These are phyloP conservation scores for Otatea glauca DNA, from an alignment of 176 grass and related monocot genomes.

Conservation along the genomic window DNA sequence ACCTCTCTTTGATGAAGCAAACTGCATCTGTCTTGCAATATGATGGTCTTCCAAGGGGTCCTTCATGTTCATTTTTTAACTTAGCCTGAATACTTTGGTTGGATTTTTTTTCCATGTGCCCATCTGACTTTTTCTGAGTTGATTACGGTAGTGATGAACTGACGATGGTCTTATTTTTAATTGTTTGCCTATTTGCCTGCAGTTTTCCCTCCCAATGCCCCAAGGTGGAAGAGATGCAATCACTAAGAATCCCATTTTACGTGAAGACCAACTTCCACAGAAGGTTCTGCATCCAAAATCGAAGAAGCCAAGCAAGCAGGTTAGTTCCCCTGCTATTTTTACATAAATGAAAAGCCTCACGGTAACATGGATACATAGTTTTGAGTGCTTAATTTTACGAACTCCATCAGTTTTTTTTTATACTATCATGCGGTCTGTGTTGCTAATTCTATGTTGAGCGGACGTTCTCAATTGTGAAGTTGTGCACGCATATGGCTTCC, in stretches of 20 bases:
- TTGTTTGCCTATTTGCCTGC: constrained; percentile 43
- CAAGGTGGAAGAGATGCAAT: constrained; percentile 92
- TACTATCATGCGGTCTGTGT: background rate
- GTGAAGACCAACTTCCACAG: constrained; percentile 93
- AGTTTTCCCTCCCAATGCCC: constrained; percentile 96
- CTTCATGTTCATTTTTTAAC: background rate
- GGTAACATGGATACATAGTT: background rate
- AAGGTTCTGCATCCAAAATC: constrained; percentile 85
- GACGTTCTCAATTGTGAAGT: background rate
- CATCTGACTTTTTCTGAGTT: background rate
- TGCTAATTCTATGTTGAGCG: background rate
- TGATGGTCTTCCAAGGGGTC: background rate
- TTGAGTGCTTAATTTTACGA: background rate
- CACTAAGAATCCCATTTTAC: constrained; percentile 81
- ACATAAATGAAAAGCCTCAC: background rate
- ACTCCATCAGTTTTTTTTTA: background rate
- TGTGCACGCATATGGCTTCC: background rate
- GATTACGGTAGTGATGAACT: background rate
- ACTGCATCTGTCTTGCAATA: background rate
- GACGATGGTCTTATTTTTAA: background rate
- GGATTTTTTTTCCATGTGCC: background rate
- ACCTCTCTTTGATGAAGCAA: background rate
- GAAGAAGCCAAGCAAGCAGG: constrained; percentile 82
- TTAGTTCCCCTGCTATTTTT: constrained; percentile 45
- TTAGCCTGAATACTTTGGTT: background rate